Base-by-base conservation (phyloP, 2,329 filamentous ascomycete genomes). In the Whalleya microplaca region DNA sequence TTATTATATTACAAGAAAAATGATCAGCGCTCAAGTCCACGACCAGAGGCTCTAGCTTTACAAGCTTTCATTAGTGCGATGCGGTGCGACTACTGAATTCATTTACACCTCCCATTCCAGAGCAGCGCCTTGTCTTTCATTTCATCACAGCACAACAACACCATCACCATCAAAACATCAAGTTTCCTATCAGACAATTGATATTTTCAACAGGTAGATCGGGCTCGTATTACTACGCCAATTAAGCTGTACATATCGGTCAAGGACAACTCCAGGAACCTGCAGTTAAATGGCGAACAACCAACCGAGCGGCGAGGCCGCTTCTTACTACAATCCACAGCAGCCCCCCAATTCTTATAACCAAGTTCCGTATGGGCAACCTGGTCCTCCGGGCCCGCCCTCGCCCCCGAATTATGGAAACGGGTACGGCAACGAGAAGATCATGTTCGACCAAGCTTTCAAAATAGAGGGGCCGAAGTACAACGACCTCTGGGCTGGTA, bases 401-500 rank as follows among this genome's bases (percentile, higher is more conserved):
- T 10, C 32, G 32, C 41, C 27, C 20, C 58, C 51, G 2, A 49
- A 56, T 32, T 59, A 61, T 16, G 45, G n/a, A 4, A 58, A 70
- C 29, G 70, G 74, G 42, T 72, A 72, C 51, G 62, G 63, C 29
- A 55, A 45, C 7, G 79, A 82, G 59, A 84, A 84, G 69, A 76
- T 77, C 32, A 76, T 76, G 27, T 97, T 96, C 70, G 86, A 94
- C 19, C 84, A 97, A 69, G 84, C 87, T 1, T 97, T 98, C 80
- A 88, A 88, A 74, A 74, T 97, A 50, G 84, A 91, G 49, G 87
- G 79, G 62, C 92, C 92, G n/a, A 96, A 94, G 73, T 96, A 83
- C 76, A 91, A 97, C 68, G 94, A 98, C 71, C 71, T 90, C 21
- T 97, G 93, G 94, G 93, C 93, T 2, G 92, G 89, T 3, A 76